A percentile compares a stretch with the other conserved stretches of the same genome.
Evolutionary conservation across 495 filamentous ascomycete species (phyloP).

Genomic region (Aspergillus taichungensis): DNA sequence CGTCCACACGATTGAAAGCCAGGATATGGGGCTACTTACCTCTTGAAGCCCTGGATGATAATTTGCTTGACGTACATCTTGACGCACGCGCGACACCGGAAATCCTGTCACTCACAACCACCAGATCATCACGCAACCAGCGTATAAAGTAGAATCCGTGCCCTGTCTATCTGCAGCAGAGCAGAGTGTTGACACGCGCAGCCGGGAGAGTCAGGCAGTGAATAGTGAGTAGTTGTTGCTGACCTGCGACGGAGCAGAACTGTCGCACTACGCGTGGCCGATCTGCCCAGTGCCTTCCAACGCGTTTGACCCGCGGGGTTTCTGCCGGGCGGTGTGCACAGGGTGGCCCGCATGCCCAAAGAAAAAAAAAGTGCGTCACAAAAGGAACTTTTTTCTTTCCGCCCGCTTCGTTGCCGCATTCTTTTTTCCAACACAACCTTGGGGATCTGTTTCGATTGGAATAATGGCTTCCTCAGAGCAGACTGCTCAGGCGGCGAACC

Average conservation of each 20-base stretch:
- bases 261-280: conserved; percentile 1
- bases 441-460: conserved; percentile 1
- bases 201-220: not conserved
- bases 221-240: not conserved
- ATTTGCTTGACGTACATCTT: conserved; percentile 99
- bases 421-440: conserved; percentile 2
- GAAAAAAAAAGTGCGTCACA: conserved; percentile 25
- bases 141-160: conserved; percentile 6
- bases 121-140: conserved; percentile 32
- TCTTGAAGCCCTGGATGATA: conserved; percentile 99
- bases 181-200: not conserved
- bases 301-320: conserved; percentile 34
- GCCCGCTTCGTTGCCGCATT: conserved; percentile 5
- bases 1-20: not conserved
- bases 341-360: conserved; percentile 22
- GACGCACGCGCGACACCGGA: conserved; percentile 27
- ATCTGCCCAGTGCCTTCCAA: conserved; percentile 3
- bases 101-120: conserved; percentile 18
- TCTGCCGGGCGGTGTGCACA: conserved; percentile 31
- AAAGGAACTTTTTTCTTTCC: conserved; percentile 15
- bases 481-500: conserved; percentile 14
- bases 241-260: conserved; percentile 9
- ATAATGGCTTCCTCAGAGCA: conserved; percentile 21
- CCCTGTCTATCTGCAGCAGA: not conserved
- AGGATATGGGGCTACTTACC: conserved; percentile 42